Conservation (phyloP, 164 flowering plant species). For the Amborella trichopoda region DNA sequence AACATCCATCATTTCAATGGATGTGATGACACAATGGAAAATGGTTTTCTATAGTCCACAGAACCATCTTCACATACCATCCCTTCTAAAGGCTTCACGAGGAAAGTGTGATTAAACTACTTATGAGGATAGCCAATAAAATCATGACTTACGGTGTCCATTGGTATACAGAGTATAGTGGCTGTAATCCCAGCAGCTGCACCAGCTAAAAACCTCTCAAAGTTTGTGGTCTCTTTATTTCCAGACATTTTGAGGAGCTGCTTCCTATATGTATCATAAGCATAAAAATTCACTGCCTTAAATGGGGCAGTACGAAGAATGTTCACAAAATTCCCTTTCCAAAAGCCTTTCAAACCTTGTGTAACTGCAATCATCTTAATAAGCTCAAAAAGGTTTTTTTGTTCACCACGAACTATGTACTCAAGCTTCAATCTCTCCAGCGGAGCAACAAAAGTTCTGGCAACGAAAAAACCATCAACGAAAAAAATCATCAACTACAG, state of each 20-base stretch:
- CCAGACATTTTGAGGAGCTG: conserved; percentile 51
- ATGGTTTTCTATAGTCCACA: too few species aligned
- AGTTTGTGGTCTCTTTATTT: conserved; percentile 64
- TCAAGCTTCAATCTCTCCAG: conserved; percentile 94
- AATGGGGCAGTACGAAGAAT: conserved; percentile 95
- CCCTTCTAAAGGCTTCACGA: too few species aligned
- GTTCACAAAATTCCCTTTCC: conserved; percentile 89
- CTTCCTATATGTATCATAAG: conserved; percentile 84
- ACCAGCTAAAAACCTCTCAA: conserved; percentile 87
- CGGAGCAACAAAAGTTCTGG: conserved; percentile 88
- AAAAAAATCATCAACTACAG: too few species aligned
- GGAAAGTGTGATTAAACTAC: too few species aligned
- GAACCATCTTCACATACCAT: too few species aligned
- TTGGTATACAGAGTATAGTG: conserved; percentile 72
- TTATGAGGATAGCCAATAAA: not conserved
- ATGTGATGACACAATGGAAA: too few species aligned
- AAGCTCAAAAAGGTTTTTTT: conserved; percentile 55
- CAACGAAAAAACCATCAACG: too few species aligned
- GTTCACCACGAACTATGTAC: conserved; percentile 85
- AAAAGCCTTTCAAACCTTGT: conserved; percentile 80
- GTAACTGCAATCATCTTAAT: conserved; percentile 53
- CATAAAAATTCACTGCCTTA: conserved; percentile 77
- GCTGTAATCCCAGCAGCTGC: conserved; percentile 93
- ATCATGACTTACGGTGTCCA: conserved; percentile 66
- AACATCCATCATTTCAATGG: too few species aligned